phyloP scores from a whole-genome alignment of 495 filamentous ascomycete genomes.

The Penicillium crystallinum region DNA sequence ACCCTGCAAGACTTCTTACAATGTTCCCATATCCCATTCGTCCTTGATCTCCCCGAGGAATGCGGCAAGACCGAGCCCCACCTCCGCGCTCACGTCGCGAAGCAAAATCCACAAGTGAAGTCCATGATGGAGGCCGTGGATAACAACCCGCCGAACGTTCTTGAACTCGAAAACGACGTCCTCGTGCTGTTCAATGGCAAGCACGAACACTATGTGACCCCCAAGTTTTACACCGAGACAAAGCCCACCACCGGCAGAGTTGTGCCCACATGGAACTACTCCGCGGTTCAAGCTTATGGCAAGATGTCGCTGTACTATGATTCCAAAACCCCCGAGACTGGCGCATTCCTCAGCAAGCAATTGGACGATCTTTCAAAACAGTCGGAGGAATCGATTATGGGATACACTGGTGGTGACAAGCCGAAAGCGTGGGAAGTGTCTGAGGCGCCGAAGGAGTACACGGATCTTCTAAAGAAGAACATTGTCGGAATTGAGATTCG shows the following conservation, averaged over 20 bases:
- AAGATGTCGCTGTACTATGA: slow-evolving; percentile 37
- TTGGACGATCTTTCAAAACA: slow-evolving; percentile 35
- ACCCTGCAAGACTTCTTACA: too few relatives aligned
- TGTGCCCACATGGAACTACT: slow-evolving; percentile 52
- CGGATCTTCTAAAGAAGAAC: slow-evolving; percentile 45
- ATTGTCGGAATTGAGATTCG: slow-evolving; percentile 52
- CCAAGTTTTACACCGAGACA: slow-evolving; percentile 49
- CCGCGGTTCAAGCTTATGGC: slow-evolving; percentile 47
- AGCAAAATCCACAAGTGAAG: slow-evolving; percentile 46
- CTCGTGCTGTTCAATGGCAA: slow-evolving; percentile 44
- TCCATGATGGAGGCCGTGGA: slow-evolving; percentile 33
- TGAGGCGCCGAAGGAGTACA: slow-evolving; percentile 45
- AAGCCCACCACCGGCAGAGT: slow-evolving; percentile 50
- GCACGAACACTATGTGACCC: slow-evolving; percentile 47
- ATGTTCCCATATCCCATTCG: too few relatives aligned
- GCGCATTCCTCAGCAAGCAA: slow-evolving; percentile 32
- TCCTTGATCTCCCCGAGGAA: too few relatives aligned
- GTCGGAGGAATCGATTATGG: slow-evolving; percentile 38
- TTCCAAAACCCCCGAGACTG: slow-evolving; percentile 24
- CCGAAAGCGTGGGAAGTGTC: slow-evolving; percentile 40
- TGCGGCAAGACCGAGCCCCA: too few relatives aligned
- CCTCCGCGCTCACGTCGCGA: slow-evolving; percentile 43
- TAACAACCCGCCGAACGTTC: neutral
- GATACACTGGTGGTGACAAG: slow-evolving; percentile 25
- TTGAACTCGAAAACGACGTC: slow-evolving; percentile 36